Evolutionary conservation across 306 rosid species (phyloP).

Genomic region (Erythrophleum fordii): DNA sequence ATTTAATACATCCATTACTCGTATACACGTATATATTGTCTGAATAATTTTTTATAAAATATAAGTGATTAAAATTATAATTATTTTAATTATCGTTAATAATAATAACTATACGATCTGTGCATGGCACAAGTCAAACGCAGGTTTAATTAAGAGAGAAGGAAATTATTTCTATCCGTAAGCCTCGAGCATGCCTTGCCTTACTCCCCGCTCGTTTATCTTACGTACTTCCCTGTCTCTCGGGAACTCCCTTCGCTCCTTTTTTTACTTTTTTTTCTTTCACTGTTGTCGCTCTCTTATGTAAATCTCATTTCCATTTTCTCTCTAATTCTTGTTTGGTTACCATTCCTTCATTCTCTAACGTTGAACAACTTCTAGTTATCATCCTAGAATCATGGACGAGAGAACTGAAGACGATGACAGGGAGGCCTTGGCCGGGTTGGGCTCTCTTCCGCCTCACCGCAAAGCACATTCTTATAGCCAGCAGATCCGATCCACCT

Average conservation of each 20-base stretch:
- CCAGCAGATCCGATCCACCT: constrained; percentile 71
- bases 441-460: constrained; percentile 63
- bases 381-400: constrained; percentile 46
- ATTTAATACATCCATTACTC: background rate
- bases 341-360: background rate
- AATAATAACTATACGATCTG: background rate
- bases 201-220: constrained; percentile 42
- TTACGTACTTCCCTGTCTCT: constrained; percentile 41
- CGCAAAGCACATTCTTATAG: constrained; percentile 82
- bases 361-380: background rate
- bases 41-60: background rate
- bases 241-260: constrained; percentile 43
- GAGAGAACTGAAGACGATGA: constrained; percentile 76
- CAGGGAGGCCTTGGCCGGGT: constrained; percentile 60
- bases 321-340: background rate
- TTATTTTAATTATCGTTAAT: background rate
- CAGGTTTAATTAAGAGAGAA: background rate
- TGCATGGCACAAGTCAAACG: background rate
- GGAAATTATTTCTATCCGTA: constrained; percentile 39
- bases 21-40: background rate
- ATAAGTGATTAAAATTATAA: background rate
- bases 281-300: constrained; percentile 22
- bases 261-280: constrained; percentile 43
- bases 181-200: constrained; percentile 45
- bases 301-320: constrained; percentile 14